Evolutionary conservation across 768 basidiomycete genomes (phyloP).

Genomic region (Mycena kentingensis): DNA sequence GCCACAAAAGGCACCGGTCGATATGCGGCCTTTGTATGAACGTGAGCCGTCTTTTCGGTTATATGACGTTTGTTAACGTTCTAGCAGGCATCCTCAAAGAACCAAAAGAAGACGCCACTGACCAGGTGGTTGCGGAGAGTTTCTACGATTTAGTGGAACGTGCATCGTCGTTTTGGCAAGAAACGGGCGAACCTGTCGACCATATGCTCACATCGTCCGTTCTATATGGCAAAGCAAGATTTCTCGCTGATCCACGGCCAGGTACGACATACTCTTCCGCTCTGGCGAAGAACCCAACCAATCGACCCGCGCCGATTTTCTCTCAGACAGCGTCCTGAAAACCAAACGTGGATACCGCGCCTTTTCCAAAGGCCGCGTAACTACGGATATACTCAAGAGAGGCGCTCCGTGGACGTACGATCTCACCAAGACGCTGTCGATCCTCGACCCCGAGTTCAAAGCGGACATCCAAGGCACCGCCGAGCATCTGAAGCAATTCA

Average conservation of each 20-base stretch:
- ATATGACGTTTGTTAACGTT: background rate
- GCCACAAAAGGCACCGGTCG: slow-evolving; percentile 46
- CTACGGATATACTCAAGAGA: slow-evolving; percentile 37
- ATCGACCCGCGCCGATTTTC: slow-evolving; percentile 55
- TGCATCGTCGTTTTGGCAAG: slow-evolving; percentile 60
- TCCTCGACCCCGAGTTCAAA: slow-evolving; percentile 41
- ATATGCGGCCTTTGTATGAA: slow-evolving; percentile 57
- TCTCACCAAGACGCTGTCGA: slow-evolving; percentile 47
- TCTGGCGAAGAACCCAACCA: slow-evolving; percentile 49
- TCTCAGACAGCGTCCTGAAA: slow-evolving; percentile 55
- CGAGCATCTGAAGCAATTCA: slow-evolving; percentile 45
- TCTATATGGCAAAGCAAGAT: background rate
- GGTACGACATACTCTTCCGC: slow-evolving; percentile 64
- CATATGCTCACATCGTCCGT: slow-evolving; percentile 64
- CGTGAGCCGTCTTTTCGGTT: slow-evolving; percentile 43
- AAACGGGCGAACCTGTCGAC: slow-evolving; percentile 47
- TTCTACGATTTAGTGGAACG: slow-evolving; percentile 53
- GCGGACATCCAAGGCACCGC: slow-evolving; percentile 36
- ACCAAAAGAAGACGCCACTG: slow-evolving; percentile 28
- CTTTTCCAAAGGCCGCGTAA: slow-evolving; percentile 50
- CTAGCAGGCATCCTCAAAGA: slow-evolving; percentile 30
- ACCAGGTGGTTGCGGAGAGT: slow-evolving; percentile 40
- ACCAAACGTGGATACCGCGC: slow-evolving; percentile 55
- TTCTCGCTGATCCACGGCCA: slow-evolving; percentile 28
- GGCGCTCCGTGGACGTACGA: slow-evolving; percentile 57